These are phyloP conservation scores for Plenodomus tracheiphilus DNA, from an alignment of 2,329 filamentous ascomycete genomes.

Conservation along the genomic window DNA sequence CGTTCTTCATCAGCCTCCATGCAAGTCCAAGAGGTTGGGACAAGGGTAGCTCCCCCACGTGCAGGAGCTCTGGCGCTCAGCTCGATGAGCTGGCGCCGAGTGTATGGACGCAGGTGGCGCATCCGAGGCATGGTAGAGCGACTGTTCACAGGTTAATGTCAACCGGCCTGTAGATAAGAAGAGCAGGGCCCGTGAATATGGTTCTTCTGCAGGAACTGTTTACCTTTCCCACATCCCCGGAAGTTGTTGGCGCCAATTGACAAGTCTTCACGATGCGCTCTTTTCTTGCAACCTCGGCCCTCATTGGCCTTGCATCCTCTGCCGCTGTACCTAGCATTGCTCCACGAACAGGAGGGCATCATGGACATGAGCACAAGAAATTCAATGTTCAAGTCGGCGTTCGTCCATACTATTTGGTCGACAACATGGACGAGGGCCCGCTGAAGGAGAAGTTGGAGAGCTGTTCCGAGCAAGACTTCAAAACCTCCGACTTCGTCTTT, in stretches of 20 bases:
- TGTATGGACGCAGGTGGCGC: conserved; percentile 10
- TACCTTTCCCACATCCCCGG: conserved; percentile 12
- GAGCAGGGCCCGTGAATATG: conserved; percentile 9
- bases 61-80: conserved; percentile 22
- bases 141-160: background rate
- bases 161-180: conserved; percentile 26
- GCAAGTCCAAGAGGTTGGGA: conserved; percentile 9
- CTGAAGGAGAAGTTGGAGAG: conserved; percentile 43
- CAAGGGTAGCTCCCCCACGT: conserved; percentile 29
- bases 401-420: conserved; percentile 42
- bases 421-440: conserved; percentile 44
- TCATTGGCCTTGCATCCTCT: conserved; percentile 33
- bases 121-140: conserved; percentile 9
- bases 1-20: conserved; percentile 9
- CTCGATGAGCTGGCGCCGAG: conserved; percentile 13
- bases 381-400: conserved; percentile 43
- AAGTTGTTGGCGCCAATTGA: conserved; percentile 5
- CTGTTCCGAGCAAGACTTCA: conserved; percentile 43
- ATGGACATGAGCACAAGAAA: conserved; percentile 19
- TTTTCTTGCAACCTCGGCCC: conserved; percentile 29
- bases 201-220: conserved; percentile 23
- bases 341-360: conserved; percentile 12
- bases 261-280: conserved; percentile 30
- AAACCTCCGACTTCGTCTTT: conserved; percentile 39
- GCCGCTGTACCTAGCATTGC: conserved; percentile 32